phyloP scores from a whole-genome alignment of 2,329 filamentous ascomycete genomes.

The Parasarocladium wereldwijsianum region DNA sequence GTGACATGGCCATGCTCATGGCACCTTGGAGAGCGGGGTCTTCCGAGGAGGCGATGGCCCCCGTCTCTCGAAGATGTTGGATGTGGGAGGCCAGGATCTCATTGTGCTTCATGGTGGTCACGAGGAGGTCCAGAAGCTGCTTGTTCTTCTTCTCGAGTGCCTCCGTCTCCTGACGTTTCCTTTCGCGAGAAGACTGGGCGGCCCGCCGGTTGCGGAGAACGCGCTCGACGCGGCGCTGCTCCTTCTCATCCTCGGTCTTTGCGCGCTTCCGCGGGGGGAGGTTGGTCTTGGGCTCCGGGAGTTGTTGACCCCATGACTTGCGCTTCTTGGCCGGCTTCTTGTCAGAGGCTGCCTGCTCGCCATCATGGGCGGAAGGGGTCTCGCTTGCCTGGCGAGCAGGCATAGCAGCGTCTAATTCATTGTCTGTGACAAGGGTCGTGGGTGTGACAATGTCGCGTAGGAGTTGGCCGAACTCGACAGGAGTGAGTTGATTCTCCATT shows the following conservation, averaged over 20 bases:
- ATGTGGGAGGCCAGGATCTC: too few species aligned
- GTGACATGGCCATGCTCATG: constrained; percentile 41
- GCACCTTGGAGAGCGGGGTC: too few species aligned
- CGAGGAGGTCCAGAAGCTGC: constrained; percentile 46
- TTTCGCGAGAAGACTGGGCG: constrained; percentile 89
- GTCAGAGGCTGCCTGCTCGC: constrained; percentile 9
- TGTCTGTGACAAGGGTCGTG: too few species aligned
- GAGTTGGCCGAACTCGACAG: too few species aligned
- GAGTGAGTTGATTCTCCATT: too few species aligned
- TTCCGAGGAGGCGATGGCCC: too few species aligned
- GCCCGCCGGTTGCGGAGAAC: constrained; percentile 93
- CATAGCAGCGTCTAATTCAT: too few species aligned
- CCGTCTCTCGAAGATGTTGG: too few species aligned
- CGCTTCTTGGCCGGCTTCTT: constrained; percentile 83
- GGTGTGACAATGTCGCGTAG: too few species aligned
- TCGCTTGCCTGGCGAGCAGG: too few species aligned
- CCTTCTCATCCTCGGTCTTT: constrained; percentile 98
- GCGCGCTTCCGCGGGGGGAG: constrained; percentile 91
- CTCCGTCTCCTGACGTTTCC: constrained; percentile 80
- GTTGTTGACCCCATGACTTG: constrained; percentile 96
- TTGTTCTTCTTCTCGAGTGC: constrained; percentile 64
- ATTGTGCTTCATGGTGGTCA: constrained; percentile 40
- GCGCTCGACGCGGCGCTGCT: constrained; percentile 91
- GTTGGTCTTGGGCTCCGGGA: constrained; percentile 92
- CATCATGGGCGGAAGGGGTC: constrained; percentile 7